These are phyloP conservation scores for Euphorbia tirucalli DNA, from an alignment of 345 rosid genomes.

Conservation along the genomic window DNA sequence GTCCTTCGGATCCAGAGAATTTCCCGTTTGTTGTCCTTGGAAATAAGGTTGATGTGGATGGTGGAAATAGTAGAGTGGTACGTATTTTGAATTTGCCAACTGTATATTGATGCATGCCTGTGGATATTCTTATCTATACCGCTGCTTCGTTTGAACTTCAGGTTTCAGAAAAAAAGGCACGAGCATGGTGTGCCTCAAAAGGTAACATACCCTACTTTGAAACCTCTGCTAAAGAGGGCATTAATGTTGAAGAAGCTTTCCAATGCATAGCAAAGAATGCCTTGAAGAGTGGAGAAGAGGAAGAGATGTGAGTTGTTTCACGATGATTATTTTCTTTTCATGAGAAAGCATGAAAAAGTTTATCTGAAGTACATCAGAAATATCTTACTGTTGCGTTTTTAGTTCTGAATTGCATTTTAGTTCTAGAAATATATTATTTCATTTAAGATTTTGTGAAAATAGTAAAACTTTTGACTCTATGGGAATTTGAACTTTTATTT, in stretches of 20 bases:
- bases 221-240: constrained; percentile 97
- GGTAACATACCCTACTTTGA: constrained; percentile 97
- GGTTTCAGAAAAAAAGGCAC: constrained; percentile 96
- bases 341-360: background rate
- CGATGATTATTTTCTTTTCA: background rate
- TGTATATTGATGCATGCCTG: background rate
- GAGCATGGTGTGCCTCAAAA: constrained; percentile 98
- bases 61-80: constrained; percentile 40
- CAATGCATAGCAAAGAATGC: constrained; percentile 94
- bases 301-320: constrained; percentile 71
- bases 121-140: background rate
- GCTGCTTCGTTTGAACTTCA: constrained; percentile 17
- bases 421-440: too few species aligned
- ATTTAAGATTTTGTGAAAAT: background rate
- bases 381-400: background rate
- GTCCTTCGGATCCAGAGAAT: constrained; percentile 41
- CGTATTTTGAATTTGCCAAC: constrained; percentile 1
- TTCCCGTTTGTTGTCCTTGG: constrained; percentile 42
- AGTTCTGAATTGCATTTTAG: background rate
- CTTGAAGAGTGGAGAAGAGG: constrained; percentile 85
- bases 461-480: background rate
- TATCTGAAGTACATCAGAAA: background rate
- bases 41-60: constrained; percentile 36
- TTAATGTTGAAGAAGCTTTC: constrained; percentile 97
- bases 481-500: background rate